These are phyloP conservation scores for Erodium texanum DNA, from an alignment of 441 rosid genomes.

Conservation along the genomic window DNA sequence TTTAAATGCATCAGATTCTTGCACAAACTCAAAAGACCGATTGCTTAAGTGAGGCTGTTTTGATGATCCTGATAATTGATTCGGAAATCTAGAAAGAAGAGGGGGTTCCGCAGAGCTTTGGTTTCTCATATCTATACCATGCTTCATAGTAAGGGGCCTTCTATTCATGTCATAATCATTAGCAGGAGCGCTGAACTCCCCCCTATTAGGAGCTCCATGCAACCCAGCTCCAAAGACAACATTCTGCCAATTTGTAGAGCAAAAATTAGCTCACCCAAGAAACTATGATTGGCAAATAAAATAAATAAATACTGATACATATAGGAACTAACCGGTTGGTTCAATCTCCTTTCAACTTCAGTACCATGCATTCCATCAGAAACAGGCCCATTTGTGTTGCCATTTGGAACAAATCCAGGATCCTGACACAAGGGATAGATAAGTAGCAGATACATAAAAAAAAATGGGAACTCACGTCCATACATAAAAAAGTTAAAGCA, in stretches of 20 bases:
- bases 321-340: slow-evolving; percentile 41
- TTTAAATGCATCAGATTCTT: no score
- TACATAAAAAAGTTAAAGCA: slow-evolving; percentile 11
- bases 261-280: neutral
- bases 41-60: slow-evolving; percentile 1
- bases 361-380: slow-evolving; percentile 70
- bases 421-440: slow-evolving; percentile 42
- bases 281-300: no score
- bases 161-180: slow-evolving; percentile 18
- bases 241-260: no score
- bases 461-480: neutral
- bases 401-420: slow-evolving; percentile 63
- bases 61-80: slow-evolving; percentile 7
- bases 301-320: no score
- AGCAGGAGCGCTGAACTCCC: slow-evolving; percentile 16
- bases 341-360: slow-evolving; percentile 67
- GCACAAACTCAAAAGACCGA: slow-evolving; percentile 2
- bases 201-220: slow-evolving; percentile 19
- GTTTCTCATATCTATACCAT: slow-evolving; percentile 15
- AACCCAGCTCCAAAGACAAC: neutral
- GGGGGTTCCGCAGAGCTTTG: slow-evolving; percentile 16
- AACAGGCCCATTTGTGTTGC: slow-evolving; percentile 40
- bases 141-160: slow-evolving; percentile 11
- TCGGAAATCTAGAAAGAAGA: slow-evolving; percentile 17
- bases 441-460: slow-evolving; percentile 12